phyloP scores from a whole-genome alignment of 2,329 filamentous ascomycete species.

The Arthrobotrys sphaeroides region DNA sequence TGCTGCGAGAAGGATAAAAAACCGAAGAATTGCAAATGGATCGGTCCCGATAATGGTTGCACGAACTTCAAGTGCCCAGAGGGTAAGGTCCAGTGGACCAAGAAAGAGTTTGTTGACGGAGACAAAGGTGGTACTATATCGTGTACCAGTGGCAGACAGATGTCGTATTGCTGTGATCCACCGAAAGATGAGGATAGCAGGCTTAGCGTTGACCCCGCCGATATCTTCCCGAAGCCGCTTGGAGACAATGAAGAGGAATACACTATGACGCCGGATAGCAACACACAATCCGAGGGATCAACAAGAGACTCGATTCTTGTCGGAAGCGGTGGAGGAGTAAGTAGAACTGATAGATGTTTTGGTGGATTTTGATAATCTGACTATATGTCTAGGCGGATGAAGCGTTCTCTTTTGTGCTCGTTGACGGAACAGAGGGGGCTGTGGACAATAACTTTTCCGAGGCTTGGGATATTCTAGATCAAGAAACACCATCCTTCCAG shows the following conservation, averaged over 20 bases:
- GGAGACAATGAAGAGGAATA: conserved; percentile 21
- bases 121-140: not conserved
- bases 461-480: not conserved
- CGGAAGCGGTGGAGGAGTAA: conserved; percentile 10
- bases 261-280: not conserved
- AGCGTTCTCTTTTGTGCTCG: conserved; percentile 19
- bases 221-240: conserved; percentile 13
- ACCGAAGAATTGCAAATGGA: conserved; percentile 17
- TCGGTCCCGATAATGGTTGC: conserved; percentile 13
- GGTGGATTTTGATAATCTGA: not conserved
- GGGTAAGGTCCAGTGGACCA: conserved; percentile 14
- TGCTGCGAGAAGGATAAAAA: conserved; percentile 19
- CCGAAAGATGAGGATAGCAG: conserved; percentile 14
- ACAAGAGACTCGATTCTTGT: conserved; percentile 8
- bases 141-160: conserved; percentile 2
- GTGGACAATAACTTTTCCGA: conserved; percentile 10
- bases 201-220: conserved; percentile 11
- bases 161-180: conserved; percentile 17
- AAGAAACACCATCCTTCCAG: not conserved
- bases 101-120: not conserved
- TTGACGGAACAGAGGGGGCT: conserved; percentile 22
- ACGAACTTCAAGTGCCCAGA: conserved; percentile 11
- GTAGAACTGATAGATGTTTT: not conserved
- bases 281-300: conserved; percentile 8
- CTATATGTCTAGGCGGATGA: conserved; percentile 2